These are phyloP conservation scores for Yamadazyma sp. DNA, from an alignment of 1,139 yeast species.

Conservation along the genomic window DNA sequence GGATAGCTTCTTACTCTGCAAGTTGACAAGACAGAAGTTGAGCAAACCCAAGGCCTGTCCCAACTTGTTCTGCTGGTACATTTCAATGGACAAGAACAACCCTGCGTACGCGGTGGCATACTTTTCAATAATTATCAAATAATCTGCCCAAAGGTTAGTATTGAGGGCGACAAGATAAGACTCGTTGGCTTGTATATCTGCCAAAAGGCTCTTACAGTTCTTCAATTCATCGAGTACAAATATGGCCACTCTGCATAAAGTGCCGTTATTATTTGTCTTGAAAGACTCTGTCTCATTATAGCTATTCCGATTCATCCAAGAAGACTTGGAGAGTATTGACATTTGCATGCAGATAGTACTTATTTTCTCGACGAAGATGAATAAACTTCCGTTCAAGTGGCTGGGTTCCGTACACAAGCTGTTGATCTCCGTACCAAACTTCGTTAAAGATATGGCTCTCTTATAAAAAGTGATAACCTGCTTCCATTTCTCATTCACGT, in stretches of 20 bases:
- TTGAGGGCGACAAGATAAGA: slow-evolving; percentile 14
- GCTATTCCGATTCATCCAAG: slow-evolving; percentile 39
- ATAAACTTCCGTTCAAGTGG: slow-evolving; percentile 18
- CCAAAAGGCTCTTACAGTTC: slow-evolving; percentile 18
- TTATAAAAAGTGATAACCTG: slow-evolving; percentile 35
- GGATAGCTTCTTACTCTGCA: slow-evolving; percentile 35
- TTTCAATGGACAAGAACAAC: slow-evolving; percentile 41
- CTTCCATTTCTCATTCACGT: slow-evolving; percentile 34
- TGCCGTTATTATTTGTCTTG: slow-evolving; percentile 36
- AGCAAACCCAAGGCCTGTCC: slow-evolving; percentile 47
- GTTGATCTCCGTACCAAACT: slow-evolving; percentile 22
- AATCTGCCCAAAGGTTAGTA: slow-evolving; percentile 31
- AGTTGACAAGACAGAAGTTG: slow-evolving; percentile 36
- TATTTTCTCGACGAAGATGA: slow-evolving; percentile 27
- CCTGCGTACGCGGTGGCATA: slow-evolving; percentile 46
- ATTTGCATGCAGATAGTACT: slow-evolving; percentile 37
- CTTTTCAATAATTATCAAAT: slow-evolving; percentile 31
- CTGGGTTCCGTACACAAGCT: slow-evolving; percentile 2
- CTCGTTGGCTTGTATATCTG: slow-evolving; percentile 13
- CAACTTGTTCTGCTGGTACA: slow-evolving; percentile 38
- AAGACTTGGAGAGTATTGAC: slow-evolving; percentile 38
- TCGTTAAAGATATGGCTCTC: slow-evolving; percentile 27
- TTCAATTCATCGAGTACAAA: slow-evolving; percentile 36
- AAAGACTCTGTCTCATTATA: slow-evolving; percentile 29
- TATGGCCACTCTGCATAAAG: slow-evolving; percentile 43